Percentiles rank a stretch among this genome's conserved stretches.
Conservation (phyloP, 441 rosid genomes). For the Biscutella auriculata region DNA sequence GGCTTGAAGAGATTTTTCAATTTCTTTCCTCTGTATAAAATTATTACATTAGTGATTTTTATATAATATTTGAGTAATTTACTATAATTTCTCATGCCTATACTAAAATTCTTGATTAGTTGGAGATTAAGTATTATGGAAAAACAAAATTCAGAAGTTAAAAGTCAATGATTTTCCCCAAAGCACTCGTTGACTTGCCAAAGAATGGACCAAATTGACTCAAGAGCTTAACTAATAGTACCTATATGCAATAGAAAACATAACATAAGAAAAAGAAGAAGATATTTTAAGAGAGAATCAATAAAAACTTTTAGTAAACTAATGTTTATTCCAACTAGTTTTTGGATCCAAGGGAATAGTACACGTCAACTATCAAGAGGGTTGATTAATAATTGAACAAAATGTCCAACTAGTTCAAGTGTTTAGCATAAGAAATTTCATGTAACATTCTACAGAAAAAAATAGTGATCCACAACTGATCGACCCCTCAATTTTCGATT, state of each 20-base stretch:
- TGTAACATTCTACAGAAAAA: not conserved
- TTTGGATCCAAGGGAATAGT: constrained; percentile 11
- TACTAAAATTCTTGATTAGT: not conserved
- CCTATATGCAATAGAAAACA: not conserved
- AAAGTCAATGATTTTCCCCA: not conserved
- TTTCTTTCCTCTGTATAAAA: not conserved
- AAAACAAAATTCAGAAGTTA: not conserved
- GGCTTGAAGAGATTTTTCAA: not conserved
- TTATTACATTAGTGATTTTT: not conserved
- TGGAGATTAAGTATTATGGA: not conserved
- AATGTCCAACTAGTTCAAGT: constrained; percentile 12
- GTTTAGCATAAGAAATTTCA: not conserved
- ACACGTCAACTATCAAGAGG: constrained; percentile 1
- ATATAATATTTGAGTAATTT: not conserved
- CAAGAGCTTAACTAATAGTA: constrained; percentile 5
- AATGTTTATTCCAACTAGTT: constrained; percentile 10
- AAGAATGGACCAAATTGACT: constrained; percentile 13
- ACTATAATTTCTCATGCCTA: not conserved
- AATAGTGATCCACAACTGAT: not conserved
- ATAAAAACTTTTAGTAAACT: not conserved
- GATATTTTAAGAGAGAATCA: not conserved
- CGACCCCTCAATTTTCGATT: not conserved
- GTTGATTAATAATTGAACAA: not conserved
- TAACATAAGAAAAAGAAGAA: not conserved
- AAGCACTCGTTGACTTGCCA: constrained; percentile 1